Conservation (phyloP, 1,284 basidiomycete species). For the Kwoniella shivajii region DNA sequence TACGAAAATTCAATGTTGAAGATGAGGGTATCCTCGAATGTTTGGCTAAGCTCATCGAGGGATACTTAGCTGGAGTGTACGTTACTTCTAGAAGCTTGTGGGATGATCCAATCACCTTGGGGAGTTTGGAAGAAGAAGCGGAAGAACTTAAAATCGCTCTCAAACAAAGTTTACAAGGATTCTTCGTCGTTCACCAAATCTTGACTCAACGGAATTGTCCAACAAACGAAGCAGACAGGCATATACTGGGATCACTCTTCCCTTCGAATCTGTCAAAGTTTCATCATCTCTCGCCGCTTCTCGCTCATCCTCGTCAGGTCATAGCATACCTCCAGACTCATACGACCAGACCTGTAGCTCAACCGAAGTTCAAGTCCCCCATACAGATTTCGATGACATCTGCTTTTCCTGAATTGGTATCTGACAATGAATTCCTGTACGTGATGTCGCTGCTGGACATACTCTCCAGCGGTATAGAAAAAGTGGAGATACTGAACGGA, state of each 20-base stretch:
- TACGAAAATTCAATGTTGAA: not conserved
- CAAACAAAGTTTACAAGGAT: constrained; percentile 15
- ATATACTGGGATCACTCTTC: constrained; percentile 26
- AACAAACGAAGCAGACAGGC: constrained; percentile 5
- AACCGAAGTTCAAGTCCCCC: not conserved
- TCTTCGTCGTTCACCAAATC: constrained; percentile 11
- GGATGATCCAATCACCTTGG: not conserved
- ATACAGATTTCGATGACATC: not conserved
- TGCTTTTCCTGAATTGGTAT: not conserved
- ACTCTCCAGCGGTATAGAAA: not conserved
- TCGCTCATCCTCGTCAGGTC: constrained; percentile 14
- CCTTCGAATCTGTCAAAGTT: constrained; percentile 5
- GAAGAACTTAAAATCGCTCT: constrained; percentile 6
- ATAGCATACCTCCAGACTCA: constrained; percentile 17
- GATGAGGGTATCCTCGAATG: not conserved
- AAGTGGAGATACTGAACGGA: not conserved
- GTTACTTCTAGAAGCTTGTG: constrained; percentile 5
- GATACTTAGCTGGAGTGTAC: constrained; percentile 9
- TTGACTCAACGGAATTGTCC: not conserved
- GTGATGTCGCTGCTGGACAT: constrained; percentile 2
- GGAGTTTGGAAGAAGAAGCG: not conserved
- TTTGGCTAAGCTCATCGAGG: not conserved
- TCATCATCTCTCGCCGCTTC: constrained; percentile 17
- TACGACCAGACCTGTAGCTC: constrained; percentile 13
- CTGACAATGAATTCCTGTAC: not conserved